Base-by-base conservation (phyloP, 495 filamentous ascomycete species). In the Staphylotrichum tortipilum region DNA sequence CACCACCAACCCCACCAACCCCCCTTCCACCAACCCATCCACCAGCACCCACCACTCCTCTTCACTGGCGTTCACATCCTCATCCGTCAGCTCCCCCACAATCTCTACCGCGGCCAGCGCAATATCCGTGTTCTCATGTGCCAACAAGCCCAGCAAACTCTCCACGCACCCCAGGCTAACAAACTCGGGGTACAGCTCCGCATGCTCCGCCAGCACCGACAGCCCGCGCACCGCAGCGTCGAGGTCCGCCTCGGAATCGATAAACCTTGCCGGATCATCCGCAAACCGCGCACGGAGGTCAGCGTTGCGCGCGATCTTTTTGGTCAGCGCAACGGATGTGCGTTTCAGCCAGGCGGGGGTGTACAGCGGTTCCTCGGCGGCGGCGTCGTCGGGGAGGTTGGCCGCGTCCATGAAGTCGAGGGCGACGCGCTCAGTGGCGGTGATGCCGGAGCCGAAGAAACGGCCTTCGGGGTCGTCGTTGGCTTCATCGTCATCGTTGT, bases 41-140 rank as follows among this genome's bases (percentile, higher is more conserved):
- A 92, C 89, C 17, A 99, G 67, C 3, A 60, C 72, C 57, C 83
- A 79, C 88, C 90, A 97, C 64, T 99, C 83, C 42, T 78, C 79
- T 52, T 87, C 82, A 48, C 86, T 80, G 6, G 89, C 89, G 35
- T 84, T 76, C 2, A 96, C 88, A 64, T 96, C 92, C 60, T 97
- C 91, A 61, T 95, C 92, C 15, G 88, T 95, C 54, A 99, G 68
- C 73, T 99, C 92, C 50, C 79, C 80, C 45, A 99, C 82, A 34
- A 95, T 89, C 63, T 97, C 88, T 5, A 96, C 81, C 0, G 83
- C 85, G 58, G 84, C 88, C 53, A 96, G 95, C 7, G 92, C 89
- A 54, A 99, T 94, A 66, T 99, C 92, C 2, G 90, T 88, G 66
- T 99, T 99, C 58, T 99, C 92, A 61, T 97, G 92, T 7, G 91